Evolutionary conservation across 2,329 filamentous ascomycete species (phyloP).

Genomic region (Phialocephala sp.): DNA sequence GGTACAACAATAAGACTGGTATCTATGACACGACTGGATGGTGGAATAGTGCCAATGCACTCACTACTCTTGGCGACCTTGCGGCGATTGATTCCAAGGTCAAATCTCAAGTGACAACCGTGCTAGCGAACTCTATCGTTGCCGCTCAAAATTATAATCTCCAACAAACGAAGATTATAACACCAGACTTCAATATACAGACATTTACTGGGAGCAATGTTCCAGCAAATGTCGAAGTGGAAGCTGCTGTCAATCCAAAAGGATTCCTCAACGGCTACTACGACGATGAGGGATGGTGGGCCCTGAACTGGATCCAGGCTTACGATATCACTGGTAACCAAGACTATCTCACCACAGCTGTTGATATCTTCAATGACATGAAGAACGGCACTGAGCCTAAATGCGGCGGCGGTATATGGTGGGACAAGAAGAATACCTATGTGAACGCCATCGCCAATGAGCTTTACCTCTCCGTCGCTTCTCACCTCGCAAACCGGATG

Average conservation of each 20-base stretch:
- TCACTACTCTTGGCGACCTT: slow-evolving; percentile 64
- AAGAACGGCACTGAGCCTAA: slow-evolving; percentile 54
- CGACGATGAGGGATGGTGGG: slow-evolving; percentile 70
- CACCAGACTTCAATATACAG: slow-evolving; percentile 32
- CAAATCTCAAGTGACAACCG: slow-evolving; percentile 42
- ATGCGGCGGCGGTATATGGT: slow-evolving; percentile 56
- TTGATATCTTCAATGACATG: slow-evolving; percentile 63
- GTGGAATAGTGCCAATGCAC: slow-evolving; percentile 75
- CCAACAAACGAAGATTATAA: slow-evolving; percentile 37
- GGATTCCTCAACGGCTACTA: slow-evolving; percentile 60
- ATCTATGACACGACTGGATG: slow-evolving; percentile 70
- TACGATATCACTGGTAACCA: slow-evolving; percentile 59
- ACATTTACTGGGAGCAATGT: slow-evolving; percentile 21
- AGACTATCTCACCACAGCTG: slow-evolving; percentile 58
- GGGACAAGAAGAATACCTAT: slow-evolving; percentile 58
- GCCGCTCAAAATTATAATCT: slow-evolving; percentile 38
- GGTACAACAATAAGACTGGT: slow-evolving; percentile 65
- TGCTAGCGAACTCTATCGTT: slow-evolving; percentile 52
- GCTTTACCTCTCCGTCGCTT: slow-evolving; percentile 59
- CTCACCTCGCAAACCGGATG: slow-evolving; percentile 60
- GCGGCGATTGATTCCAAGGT: slow-evolving; percentile 44
- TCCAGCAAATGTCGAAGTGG: slow-evolving; percentile 3
- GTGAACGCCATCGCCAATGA: slow-evolving; percentile 65
- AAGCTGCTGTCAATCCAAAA: slow-evolving; percentile 29
- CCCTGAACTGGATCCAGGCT: slow-evolving; percentile 61